Conservation (phyloP, 1,139 yeast species). For the Cylindricascospora bacillispora region DNA sequence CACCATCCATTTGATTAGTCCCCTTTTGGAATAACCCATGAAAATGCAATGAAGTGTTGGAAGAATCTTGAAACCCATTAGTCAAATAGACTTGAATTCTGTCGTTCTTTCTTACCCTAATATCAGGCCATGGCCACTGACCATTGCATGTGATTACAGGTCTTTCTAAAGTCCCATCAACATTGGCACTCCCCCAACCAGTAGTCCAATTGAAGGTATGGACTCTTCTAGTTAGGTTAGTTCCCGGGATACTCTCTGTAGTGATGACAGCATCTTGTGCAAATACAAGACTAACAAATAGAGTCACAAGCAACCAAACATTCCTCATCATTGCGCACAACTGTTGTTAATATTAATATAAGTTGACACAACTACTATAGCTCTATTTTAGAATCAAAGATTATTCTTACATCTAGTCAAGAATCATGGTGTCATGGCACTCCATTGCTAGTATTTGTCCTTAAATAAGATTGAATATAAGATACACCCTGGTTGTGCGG, state of each 20-base stretch:
- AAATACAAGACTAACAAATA: slow-evolving; percentile 1
- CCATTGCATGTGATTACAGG: slow-evolving; percentile 70
- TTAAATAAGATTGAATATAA: too few relatives aligned
- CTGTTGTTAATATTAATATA: too few relatives aligned
- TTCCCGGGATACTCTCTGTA: slow-evolving; percentile 47
- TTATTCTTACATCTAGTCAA: too few relatives aligned
- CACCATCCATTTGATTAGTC: slow-evolving; percentile 72
- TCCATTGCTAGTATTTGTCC: too few relatives aligned
- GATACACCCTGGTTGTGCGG: too few relatives aligned
- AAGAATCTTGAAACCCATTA: slow-evolving; percentile 47
- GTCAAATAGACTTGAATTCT: slow-evolving; percentile 53
- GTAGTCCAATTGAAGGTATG: slow-evolving; percentile 70
- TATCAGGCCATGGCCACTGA: slow-evolving; percentile 74
- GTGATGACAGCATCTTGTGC: slow-evolving; percentile 3
- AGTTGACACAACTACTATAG: too few relatives aligned
- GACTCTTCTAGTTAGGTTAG: too few relatives aligned
- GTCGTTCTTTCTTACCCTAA: slow-evolving; percentile 65
- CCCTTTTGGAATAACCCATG: slow-evolving; percentile 84
- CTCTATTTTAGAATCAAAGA: too few relatives aligned
- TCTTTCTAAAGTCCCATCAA: slow-evolving; percentile 60
- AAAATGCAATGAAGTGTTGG: slow-evolving; percentile 72
- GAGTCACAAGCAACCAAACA: too few relatives aligned
- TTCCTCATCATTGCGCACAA: too few relatives aligned
- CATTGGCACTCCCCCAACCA: slow-evolving; percentile 57
- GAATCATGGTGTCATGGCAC: too few relatives aligned